A percentile compares a stretch with the other conserved stretches of the same genome.
These are phyloP conservation scores for Cercospora sesami DNA, from an alignment of 2,329 filamentous ascomycete genomes.

Conservation along the genomic window DNA sequence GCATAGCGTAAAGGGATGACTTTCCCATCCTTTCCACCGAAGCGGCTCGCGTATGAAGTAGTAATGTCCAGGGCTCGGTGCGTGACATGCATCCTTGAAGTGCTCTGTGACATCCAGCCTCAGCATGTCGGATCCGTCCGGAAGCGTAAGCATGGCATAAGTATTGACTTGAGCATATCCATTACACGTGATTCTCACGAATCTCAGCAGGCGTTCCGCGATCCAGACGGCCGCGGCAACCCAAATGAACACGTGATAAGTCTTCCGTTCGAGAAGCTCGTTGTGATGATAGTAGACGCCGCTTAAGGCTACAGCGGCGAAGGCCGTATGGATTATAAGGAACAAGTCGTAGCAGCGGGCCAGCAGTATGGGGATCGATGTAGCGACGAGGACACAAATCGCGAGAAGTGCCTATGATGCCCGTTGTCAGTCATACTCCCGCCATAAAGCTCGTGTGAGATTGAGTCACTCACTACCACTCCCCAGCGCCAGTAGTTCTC, in stretches of 20 bases:
- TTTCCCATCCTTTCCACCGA: slow-evolving; percentile 49
- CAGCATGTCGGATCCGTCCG: slow-evolving; percentile 43
- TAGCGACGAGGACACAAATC: slow-evolving; percentile 49
- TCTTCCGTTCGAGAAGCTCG: slow-evolving; percentile 49
- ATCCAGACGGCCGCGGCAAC: slow-evolving; percentile 52
- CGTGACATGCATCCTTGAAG: slow-evolving; percentile 33
- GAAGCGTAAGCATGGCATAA: not conserved
- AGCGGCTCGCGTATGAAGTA: slow-evolving; percentile 53
- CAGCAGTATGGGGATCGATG: slow-evolving; percentile 55
- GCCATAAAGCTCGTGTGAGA: not conserved
- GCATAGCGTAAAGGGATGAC: slow-evolving; percentile 53
- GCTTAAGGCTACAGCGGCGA: slow-evolving; percentile 53
- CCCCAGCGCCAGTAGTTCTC: slow-evolving; percentile 55
- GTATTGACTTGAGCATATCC: not conserved
- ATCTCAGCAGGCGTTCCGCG: slow-evolving; percentile 51
- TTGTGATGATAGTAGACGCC: slow-evolving; percentile 56
- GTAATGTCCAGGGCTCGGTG: slow-evolving; percentile 48
- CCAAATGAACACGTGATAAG: slow-evolving; percentile 55
- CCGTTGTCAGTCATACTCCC: not conserved
- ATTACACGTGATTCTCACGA: slow-evolving; percentile 40
- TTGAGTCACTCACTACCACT: slow-evolving; percentile 42
- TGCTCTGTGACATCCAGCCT: slow-evolving; percentile 47
- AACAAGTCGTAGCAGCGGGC: slow-evolving; percentile 56
- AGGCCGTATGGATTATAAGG: slow-evolving; percentile 52
- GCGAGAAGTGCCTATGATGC: slow-evolving; percentile 35